Conservation (phyloP, 2,329 filamentous ascomycete genomes). For the Colletotrichum eremochloae region DNA sequence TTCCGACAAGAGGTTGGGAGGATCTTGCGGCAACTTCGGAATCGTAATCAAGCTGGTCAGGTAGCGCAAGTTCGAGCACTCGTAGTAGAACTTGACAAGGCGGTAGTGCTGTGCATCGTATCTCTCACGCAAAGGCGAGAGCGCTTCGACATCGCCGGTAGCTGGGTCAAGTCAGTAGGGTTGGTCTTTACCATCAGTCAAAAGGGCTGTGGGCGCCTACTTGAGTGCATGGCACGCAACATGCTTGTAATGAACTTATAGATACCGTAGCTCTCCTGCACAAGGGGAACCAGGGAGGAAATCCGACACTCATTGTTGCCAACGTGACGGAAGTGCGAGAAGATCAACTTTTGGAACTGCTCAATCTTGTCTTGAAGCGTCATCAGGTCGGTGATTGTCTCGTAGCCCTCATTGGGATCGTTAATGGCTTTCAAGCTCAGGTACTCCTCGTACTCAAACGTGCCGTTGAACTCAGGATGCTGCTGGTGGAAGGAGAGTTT, state of each 20-base stretch:
- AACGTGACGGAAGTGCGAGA: conserved; percentile 92
- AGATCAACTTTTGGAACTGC: conserved; percentile 97
- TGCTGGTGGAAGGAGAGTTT: conserved; percentile 98
- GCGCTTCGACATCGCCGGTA: conserved; percentile 92
- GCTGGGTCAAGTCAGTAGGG: conserved; percentile 61
- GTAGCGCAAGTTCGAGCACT: conserved; percentile 97
- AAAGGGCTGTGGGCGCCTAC: conserved; percentile 63
- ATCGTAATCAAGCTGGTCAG: conserved; percentile 96
- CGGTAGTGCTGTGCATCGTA: conserved; percentile 98
- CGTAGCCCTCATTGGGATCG: conserved; percentile 96
- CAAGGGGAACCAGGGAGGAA: conserved; percentile 90
- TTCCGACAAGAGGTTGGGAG: conserved; percentile 88
- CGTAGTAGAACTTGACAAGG: conserved; percentile 97
- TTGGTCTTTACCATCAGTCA: conserved; percentile 27
- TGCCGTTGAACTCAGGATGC: conserved; percentile 97
- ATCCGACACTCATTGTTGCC: conserved; percentile 98
- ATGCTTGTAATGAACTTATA: conserved; percentile 99
- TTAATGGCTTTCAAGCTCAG: conserved; percentile 98
- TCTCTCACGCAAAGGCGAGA: conserved; percentile 87
- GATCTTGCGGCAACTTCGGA: conserved; percentile 93
- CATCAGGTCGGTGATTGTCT: conserved; percentile 98
- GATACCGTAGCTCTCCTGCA: conserved; percentile 98
- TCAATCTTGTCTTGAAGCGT: conserved; percentile 98
- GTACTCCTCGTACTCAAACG: conserved; percentile 99
- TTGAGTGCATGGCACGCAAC: conserved; percentile 96